Evolutionary conservation across 225 moss, liverwort and hornwort species (phyloP).

Genomic region (Straminergon stramineum): DNA sequence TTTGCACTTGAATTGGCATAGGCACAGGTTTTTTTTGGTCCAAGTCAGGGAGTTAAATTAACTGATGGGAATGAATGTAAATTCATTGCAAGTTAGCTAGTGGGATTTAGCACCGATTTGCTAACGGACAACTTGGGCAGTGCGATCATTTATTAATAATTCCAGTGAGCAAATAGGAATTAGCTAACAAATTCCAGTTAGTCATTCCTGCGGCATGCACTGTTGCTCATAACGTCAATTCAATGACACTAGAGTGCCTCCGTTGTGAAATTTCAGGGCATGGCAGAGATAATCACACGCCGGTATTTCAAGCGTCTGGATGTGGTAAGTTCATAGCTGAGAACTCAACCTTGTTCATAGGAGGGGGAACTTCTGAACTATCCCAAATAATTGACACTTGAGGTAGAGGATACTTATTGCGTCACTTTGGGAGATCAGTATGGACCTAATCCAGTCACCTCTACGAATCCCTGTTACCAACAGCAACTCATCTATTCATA

Average conservation of each 20-base stretch:
- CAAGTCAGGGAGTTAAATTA: background rate
- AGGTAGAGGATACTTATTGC: background rate
- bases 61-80: background rate
- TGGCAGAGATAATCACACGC: slow-evolving; percentile 65
- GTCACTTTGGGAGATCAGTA: background rate
- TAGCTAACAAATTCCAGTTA: background rate
- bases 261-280: slow-evolving; percentile 43
- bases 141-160: background rate
- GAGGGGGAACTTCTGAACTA: background rate
- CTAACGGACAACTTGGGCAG: background rate
- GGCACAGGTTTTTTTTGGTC: background rate
- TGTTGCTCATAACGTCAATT: background rate
- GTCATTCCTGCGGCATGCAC: background rate
- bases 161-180: background rate
- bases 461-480: no score
- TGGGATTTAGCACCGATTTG: background rate
- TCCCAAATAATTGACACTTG: background rate
- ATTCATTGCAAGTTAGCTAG: background rate
- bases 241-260: background rate
- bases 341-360: background rate
- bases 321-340: slow-evolving; percentile 40
- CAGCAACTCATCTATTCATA: no score
- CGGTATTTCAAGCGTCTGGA: slow-evolving; percentile 74
- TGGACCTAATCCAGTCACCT: no score
- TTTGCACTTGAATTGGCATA: background rate